Conservation (phyloP, 805 yeast species). For the Saccharomyces paradoxus region DNA sequence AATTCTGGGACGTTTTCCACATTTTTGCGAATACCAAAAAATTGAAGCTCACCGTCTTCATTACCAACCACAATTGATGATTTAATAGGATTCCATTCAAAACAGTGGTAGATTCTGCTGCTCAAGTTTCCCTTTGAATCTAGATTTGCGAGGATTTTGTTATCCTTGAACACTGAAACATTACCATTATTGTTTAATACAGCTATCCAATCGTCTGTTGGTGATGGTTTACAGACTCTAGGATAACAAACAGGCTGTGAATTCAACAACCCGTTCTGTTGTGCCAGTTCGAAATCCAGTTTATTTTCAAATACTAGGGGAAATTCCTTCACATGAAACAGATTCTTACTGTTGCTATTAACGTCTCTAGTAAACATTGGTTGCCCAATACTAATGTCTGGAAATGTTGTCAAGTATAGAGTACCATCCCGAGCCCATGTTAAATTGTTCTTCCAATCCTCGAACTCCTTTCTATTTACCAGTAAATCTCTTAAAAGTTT, state of each 20-base stretch:
- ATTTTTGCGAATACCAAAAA: background rate
- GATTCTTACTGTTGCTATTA: conserved; percentile 12
- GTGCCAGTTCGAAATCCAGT: conserved; percentile 20
- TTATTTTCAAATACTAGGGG: conserved; percentile 19
- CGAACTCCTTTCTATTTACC: conserved; percentile 22
- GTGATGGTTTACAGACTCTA: conserved; percentile 17
- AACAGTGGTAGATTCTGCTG: conserved; percentile 20
- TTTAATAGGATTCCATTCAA: conserved; percentile 24
- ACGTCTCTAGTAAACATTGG: conserved; percentile 20
- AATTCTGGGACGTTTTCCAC: background rate
- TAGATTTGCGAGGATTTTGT: conserved; percentile 9
- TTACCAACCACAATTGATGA: conserved; percentile 19
- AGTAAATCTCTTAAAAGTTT: conserved; percentile 23
- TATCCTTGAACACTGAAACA: conserved; percentile 16
- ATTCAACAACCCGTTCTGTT: conserved; percentile 19
- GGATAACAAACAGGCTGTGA: conserved; percentile 24
- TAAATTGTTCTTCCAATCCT: conserved; percentile 20
- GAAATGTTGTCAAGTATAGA: conserved; percentile 20
- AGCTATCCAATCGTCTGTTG: conserved; percentile 14
- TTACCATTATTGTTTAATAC: conserved; percentile 25
- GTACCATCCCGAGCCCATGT: conserved; percentile 28
- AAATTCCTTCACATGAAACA: conserved; percentile 23
- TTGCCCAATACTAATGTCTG: conserved; percentile 23
- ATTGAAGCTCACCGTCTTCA: conserved; percentile 16
- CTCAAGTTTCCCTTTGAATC: conserved; percentile 13